Percentiles rank a stretch among this genome's conserved stretches.
phyloP scores from a whole-genome alignment of 805 yeast species.

The Monosporozyma solicola region DNA sequence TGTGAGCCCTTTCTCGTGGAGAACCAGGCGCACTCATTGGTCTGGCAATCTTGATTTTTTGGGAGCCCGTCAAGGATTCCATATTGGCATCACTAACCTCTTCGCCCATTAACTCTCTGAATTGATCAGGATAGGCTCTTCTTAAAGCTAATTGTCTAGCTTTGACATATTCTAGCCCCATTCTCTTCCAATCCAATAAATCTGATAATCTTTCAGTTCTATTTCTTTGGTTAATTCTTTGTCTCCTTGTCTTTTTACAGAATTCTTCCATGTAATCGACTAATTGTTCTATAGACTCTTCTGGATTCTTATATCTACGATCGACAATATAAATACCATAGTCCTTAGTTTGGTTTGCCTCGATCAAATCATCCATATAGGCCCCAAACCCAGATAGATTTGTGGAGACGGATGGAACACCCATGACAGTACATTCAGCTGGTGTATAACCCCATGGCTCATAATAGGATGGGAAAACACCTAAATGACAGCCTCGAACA shows the following conservation, averaged over 20 bases:
- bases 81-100: slow-evolving; percentile 23
- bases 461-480: slow-evolving; percentile 96
- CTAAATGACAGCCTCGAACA: slow-evolving; percentile 95
- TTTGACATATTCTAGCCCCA: slow-evolving; percentile 94
- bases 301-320: slow-evolving; percentile 83
- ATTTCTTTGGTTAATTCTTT: slow-evolving; percentile 94
- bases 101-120: slow-evolving; percentile 34
- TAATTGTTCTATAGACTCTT: slow-evolving; percentile 86
- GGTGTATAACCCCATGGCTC: slow-evolving; percentile 99
- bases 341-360: slow-evolving; percentile 68
- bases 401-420: slow-evolving; percentile 95
- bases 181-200: slow-evolving; percentile 91
- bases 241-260: slow-evolving; percentile 83
- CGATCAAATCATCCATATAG: slow-evolving; percentile 95
- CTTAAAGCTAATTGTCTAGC: slow-evolving; percentile 88
- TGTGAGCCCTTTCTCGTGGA: slow-evolving; percentile 45
- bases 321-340: slow-evolving; percentile 97
- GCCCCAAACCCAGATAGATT: slow-evolving; percentile 96
- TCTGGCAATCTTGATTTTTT: slow-evolving; percentile 66
- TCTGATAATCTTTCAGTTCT: slow-evolving; percentile 92
- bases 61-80: slow-evolving; percentile 29
- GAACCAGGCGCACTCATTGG: slow-evolving; percentile 97
- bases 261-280: slow-evolving; percentile 85
- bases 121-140: slow-evolving; percentile 87
- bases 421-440: slow-evolving; percentile 99